Evolutionary conservation across 441 rosid species (phyloP).

Genomic region (Biscutella auriculata): DNA sequence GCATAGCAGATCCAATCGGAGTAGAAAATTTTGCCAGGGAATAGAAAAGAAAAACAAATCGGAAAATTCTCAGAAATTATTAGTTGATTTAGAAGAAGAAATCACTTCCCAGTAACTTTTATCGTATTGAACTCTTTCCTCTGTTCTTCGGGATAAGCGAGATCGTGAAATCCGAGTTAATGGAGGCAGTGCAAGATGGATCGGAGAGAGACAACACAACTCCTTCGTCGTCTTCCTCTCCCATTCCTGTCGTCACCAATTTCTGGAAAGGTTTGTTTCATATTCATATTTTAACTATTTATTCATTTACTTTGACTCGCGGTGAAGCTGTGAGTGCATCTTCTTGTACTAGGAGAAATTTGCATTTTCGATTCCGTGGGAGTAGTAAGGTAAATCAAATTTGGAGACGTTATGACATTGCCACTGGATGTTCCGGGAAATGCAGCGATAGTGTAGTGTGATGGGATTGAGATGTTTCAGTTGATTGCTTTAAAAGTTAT

Average conservation of each 20-base stretch:
- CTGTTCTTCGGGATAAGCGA: constrained; percentile 1
- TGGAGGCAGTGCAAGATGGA: constrained; percentile 64
- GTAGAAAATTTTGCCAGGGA: neutral
- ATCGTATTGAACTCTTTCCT: constrained; percentile 10
- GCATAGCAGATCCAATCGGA: constrained; percentile 21
- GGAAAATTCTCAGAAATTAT: neutral
- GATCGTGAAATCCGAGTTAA: constrained; percentile 26
- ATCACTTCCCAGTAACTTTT: constrained; percentile 6
- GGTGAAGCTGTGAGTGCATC: neutral
- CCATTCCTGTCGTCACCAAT: constrained; percentile 60
- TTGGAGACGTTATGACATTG: no score
- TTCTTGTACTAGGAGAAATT: neutral
- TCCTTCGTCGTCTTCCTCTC: constrained; percentile 43
- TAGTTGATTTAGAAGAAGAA: neutral
- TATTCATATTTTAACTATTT: neutral
- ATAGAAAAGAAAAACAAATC: neutral
- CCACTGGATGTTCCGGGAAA: no score
- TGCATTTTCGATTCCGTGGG: neutral
- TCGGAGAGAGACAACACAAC: constrained; percentile 62
- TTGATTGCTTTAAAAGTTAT: neutral
- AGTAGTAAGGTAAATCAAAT: no score
- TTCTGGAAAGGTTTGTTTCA: constrained; percentile 80
- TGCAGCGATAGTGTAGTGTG: neutral
- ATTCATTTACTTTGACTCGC: neutral
- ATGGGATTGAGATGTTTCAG: constrained; percentile 2